Base-by-base conservation (phyloP, 345 rosid species). In the Arabidopsis thaliana region DNA sequence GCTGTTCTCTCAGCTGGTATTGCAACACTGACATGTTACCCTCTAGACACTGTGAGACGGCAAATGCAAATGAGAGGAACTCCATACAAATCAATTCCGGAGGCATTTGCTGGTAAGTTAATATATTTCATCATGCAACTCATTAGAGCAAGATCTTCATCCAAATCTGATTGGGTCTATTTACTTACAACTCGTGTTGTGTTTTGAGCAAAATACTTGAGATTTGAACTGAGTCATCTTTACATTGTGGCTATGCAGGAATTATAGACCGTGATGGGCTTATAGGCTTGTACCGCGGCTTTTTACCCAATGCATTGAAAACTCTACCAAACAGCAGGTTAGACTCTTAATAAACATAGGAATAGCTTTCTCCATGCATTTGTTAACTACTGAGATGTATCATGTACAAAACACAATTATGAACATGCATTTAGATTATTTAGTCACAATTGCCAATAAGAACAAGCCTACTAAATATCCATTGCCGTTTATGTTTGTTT, bases 41-140 rank as follows among this genome's bases (percentile, higher is more conserved):
- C 99, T 41, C 83, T 93, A 64, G 99, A 95, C 85, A 93, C 99
- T 5, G 82, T 95, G 70, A 87, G 99, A 83, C 83, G 99, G 68
- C 99, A 95, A 81, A 95, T 95, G 99, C 99, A 95, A 84, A 85
- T 95, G 93, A 90, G 69, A 85, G 91, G 93, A 41, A 83, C 90
- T 49, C 98, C 97, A 8, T 95, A 95, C 84, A 90, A 84, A 75
- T 79, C 97, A 5, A 88, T 95, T 82, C 73, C 91, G 34, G 97
- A 93, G 73, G 99, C 97, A 56, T 73, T 92, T 86, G 75, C 87
- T 33, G 99, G 97, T 88, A 81, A 56, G 32, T 53, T 22, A 28
- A 63, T 57, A 9, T 28, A 7, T 20, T 25, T 52, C 55, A n/a
- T 71, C 50, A 23, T 62, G 51, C 46, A 46, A 23, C 28, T 4